These are phyloP conservation scores for Liriodendron chinense DNA, from an alignment of 164 flowering plant species.

Conservation along the genomic window DNA sequence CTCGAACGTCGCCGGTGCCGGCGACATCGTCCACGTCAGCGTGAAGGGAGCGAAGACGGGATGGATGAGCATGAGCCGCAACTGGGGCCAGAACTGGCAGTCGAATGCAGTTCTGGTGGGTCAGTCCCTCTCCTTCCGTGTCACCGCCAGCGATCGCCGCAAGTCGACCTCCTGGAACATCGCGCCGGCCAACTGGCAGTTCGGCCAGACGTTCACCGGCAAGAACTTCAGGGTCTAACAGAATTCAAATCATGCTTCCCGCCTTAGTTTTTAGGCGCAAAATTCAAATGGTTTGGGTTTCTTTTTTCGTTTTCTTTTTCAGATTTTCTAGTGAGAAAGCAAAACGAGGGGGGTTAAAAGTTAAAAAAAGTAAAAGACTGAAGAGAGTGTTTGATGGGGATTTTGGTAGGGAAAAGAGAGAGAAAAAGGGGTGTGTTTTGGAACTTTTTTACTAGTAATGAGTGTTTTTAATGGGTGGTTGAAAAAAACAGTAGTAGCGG, in stretches of 20 bases:
- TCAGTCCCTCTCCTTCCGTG: constrained; percentile 70
- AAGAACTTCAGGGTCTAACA: constrained; percentile 66
- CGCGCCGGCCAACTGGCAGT: constrained; percentile 69
- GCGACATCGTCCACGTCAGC: constrained; percentile 50
- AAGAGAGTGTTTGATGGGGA: neutral
- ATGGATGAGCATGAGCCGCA: constrained; percentile 72
- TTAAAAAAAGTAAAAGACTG: neutral
- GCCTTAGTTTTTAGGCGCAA: constrained; percentile 17
- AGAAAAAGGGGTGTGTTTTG: constrained; percentile 1
- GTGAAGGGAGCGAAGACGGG: constrained; percentile 61
- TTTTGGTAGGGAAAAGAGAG: neutral
- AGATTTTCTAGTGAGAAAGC: neutral
- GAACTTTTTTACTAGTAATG: neutral
- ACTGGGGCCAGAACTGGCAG: constrained; percentile 93
- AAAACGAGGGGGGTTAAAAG: neutral
- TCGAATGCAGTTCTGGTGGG: constrained; percentile 53
- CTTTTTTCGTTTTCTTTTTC: neutral
- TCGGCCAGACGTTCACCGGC: constrained; percentile 73
- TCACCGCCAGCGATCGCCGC: constrained; percentile 68
- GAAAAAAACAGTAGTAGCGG: neutral
- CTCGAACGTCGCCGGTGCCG: constrained; percentile 83
- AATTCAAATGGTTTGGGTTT: neutral
- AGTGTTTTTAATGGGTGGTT: neutral
- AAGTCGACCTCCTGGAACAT: constrained; percentile 68
- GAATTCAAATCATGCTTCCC: constrained; percentile 5